A percentile compares a stretch with the other conserved stretches of the same genome.
phyloP scores from a whole-genome alignment of 805 yeast genomes.

The Wickerhamiella sorbophila region DNA sequence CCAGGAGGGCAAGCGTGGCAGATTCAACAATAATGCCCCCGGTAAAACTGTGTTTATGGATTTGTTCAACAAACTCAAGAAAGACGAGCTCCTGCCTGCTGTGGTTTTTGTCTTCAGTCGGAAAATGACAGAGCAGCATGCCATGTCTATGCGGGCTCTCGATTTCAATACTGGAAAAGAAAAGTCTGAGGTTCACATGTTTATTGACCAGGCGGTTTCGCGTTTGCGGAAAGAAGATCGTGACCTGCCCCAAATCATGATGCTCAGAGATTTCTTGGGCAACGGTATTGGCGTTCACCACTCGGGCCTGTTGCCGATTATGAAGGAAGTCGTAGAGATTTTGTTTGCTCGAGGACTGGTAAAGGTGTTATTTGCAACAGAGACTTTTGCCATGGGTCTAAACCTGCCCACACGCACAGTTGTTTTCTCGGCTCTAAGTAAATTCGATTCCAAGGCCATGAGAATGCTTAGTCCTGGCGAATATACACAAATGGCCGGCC shows the following conservation, averaged over 20 bases:
- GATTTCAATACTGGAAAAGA: slow-evolving; percentile 78
- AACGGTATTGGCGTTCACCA: slow-evolving; percentile 95
- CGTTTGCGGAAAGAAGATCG: slow-evolving; percentile 85
- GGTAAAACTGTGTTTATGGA: slow-evolving; percentile 66
- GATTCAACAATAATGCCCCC: slow-evolving; percentile 47
- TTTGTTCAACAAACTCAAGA: slow-evolving; percentile 54
- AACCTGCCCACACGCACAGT: slow-evolving; percentile 95
- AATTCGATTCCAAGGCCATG: slow-evolving; percentile 79
- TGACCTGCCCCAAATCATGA: slow-evolving; percentile 78
- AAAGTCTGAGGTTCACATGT: slow-evolving; percentile 83
- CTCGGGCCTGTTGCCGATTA: slow-evolving; percentile 86
- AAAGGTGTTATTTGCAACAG: slow-evolving; percentile 89
- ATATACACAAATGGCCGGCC: slow-evolving; percentile 97
- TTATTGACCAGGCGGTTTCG: slow-evolving; percentile 75
- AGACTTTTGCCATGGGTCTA: slow-evolving; percentile 97
- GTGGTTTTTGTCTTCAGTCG: slow-evolving; percentile 90
- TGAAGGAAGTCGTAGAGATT: slow-evolving; percentile 86
- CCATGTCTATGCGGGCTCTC: slow-evolving; percentile 55
- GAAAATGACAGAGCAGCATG: slow-evolving; percentile 86
- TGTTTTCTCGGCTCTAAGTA: slow-evolving; percentile 68
- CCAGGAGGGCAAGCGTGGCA: slow-evolving; percentile 23
- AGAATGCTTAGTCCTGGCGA: slow-evolving; percentile 87
- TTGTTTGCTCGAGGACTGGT: slow-evolving; percentile 75
- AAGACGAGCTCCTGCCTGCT: slow-evolving; percentile 67
- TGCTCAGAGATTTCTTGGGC: slow-evolving; percentile 65